These are phyloP conservation scores for Geotrichum ghanense DNA, from an alignment of 805 yeast species.

Conservation along the genomic window DNA sequence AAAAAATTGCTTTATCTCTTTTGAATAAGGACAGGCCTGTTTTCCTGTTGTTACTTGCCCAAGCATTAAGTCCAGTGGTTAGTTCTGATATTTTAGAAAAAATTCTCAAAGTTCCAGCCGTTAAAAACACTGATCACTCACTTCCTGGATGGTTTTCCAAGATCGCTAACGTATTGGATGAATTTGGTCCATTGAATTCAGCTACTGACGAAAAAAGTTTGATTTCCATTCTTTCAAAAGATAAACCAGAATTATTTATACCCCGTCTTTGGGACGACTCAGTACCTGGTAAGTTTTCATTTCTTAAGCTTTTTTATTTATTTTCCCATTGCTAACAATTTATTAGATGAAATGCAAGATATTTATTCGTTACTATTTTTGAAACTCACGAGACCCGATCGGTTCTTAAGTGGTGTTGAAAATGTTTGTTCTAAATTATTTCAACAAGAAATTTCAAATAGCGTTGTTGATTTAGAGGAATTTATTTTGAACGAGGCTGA, in stretches of 20 bases:
- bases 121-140: background rate
- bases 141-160: background rate
- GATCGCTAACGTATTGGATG: background rate
- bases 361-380: background rate
- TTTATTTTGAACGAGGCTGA: conserved; percentile 15
- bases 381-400: conserved; percentile 5
- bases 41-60: conserved; percentile 4
- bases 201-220: background rate
- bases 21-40: conserved; percentile 29
- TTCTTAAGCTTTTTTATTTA: background rate
- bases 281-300: background rate
- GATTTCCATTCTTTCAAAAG: background rate
- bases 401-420: conserved; percentile 6
- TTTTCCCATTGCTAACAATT: background rate
- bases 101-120: background rate
- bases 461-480: conserved; percentile 7
- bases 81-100: background rate
- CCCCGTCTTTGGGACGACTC: background rate
- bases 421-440: conserved; percentile 4
- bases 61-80: conserved; percentile 1
- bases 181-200: background rate
- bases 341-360: background rate
- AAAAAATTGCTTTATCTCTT: conserved; percentile 36
- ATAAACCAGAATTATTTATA: background rate
- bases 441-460: background rate